Evolutionary conservation across 2,329 filamentous ascomycete genomes (phyloP).

Genomic region (Trichophyton benhamiae): DNA sequence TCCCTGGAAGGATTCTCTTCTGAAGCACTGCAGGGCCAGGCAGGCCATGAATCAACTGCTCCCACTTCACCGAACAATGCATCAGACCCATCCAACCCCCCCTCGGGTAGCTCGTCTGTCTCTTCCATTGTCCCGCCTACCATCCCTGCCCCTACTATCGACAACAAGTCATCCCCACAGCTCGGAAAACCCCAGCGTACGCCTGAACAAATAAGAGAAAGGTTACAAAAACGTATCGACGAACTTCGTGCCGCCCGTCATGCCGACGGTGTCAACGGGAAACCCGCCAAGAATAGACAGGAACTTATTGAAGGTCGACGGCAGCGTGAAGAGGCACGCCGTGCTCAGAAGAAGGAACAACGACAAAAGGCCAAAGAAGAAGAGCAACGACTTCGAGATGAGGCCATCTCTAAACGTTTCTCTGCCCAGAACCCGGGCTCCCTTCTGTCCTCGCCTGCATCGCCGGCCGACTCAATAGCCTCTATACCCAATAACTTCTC

Average conservation of each 20-base stretch:
- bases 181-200: constrained; percentile 43
- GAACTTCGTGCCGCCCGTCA: constrained; percentile 75
- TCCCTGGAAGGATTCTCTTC: constrained; percentile 40
- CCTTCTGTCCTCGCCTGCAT: constrained; percentile 42
- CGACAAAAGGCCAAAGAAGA: constrained; percentile 66
- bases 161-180: constrained; percentile 5
- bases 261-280: constrained; percentile 70
- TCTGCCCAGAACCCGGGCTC: constrained; percentile 48
- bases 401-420: constrained; percentile 43
- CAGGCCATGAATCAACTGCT: constrained; percentile 29
- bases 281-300: constrained; percentile 71
- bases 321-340: constrained; percentile 74
- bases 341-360: constrained; percentile 77
- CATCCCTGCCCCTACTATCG: constrained; percentile 12
- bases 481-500: constrained; percentile 56
- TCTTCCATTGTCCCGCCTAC: constrained; percentile 48
- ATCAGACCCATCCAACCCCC: constrained; percentile 40
- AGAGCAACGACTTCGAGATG: constrained; percentile 52
- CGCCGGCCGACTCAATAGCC: constrained; percentile 33
- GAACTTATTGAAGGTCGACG: constrained; percentile 84
- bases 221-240: constrained; percentile 72
- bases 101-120: constrained; percentile 51
- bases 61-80: constrained; percentile 36
- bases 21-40: constrained; percentile 22
- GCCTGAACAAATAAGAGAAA: constrained; percentile 61